phyloP scores from a whole-genome alignment of 2,329 filamentous ascomycete species.

The Microsporum ferrugineum region DNA sequence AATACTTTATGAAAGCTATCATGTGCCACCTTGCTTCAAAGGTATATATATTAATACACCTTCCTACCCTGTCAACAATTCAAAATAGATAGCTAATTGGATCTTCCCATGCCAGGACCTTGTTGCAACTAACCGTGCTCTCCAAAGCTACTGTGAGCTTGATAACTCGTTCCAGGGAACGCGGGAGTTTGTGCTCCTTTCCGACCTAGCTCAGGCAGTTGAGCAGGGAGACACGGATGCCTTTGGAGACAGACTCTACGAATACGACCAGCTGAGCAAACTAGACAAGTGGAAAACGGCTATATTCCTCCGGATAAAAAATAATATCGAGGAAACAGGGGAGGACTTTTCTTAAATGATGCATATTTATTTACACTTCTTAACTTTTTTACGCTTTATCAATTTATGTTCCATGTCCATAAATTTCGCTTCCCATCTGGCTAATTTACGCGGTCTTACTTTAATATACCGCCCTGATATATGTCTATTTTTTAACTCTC shows the following conservation, averaged over 20 bases:
- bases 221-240: slow-evolving; percentile 68
- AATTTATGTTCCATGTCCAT: slow-evolving; percentile 10
- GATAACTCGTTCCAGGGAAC: slow-evolving; percentile 66
- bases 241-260: slow-evolving; percentile 76
- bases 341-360: slow-evolving; percentile 53
- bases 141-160: slow-evolving; percentile 70
- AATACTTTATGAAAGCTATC: slow-evolving; percentile 88
- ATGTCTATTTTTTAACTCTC: not conserved
- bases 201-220: slow-evolving; percentile 63
- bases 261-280: slow-evolving; percentile 85
- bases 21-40: slow-evolving; percentile 72
- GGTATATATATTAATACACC: slow-evolving; percentile 20
- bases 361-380: not conserved
- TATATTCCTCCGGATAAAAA: slow-evolving; percentile 71
- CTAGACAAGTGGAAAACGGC: slow-evolving; percentile 96
- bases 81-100: not conserved
- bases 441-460: not conserved
- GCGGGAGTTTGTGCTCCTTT: slow-evolving; percentile 69
- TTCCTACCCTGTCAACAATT: not conserved
- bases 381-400: not conserved
- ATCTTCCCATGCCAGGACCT: slow-evolving; percentile 44
- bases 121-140: slow-evolving; percentile 64
- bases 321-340: slow-evolving; percentile 59
- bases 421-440: not conserved
- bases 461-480: not conserved